These are phyloP conservation scores for Verticillium zaregamsianum DNA, from an alignment of 2,329 filamentous ascomycete species.

Conservation along the genomic window DNA sequence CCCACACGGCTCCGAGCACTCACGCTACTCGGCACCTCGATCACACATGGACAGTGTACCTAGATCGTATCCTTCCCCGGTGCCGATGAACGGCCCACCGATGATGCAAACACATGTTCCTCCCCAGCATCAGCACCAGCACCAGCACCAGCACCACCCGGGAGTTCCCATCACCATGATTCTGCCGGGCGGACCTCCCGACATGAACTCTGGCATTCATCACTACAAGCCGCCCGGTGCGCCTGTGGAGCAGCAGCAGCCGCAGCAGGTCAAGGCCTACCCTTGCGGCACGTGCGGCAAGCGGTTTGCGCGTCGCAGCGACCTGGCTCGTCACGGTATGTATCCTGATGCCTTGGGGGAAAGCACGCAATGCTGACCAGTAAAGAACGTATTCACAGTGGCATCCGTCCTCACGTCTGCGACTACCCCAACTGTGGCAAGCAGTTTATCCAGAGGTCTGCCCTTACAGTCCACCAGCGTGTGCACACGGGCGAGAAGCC, in stretches of 20 bases:
- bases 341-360: slow-evolving; percentile 4
- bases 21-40: slow-evolving; percentile 44
- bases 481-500: slow-evolving; percentile 98
- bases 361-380: slow-evolving; percentile 16
- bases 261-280: slow-evolving; percentile 30
- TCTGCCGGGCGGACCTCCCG: slow-evolving; percentile 34
- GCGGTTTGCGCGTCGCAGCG: slow-evolving; percentile 87
- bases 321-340: slow-evolving; percentile 91
- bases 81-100: slow-evolving; percentile 37
- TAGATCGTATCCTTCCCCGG: slow-evolving; percentile 49
- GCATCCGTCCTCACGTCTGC: slow-evolving; percentile 86
- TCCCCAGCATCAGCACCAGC: slow-evolving; percentile 28
- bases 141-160: slow-evolving; percentile 5
- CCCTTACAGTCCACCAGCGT: slow-evolving; percentile 89
- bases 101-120: slow-evolving; percentile 34
- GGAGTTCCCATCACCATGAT: slow-evolving; percentile 31
- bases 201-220: slow-evolving; percentile 22
- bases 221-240: slow-evolving; percentile 13
- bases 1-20: slow-evolving; percentile 57
- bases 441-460: slow-evolving; percentile 95
- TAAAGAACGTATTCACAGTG: slow-evolving; percentile 90
- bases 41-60: slow-evolving; percentile 38
- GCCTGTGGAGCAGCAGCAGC: slow-evolving; percentile 3
- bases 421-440: slow-evolving; percentile 87
- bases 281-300: slow-evolving; percentile 88